Evolutionary conservation across 495 filamentous ascomycete genomes (phyloP).

Genomic region (Podospora pseudocomata): DNA sequence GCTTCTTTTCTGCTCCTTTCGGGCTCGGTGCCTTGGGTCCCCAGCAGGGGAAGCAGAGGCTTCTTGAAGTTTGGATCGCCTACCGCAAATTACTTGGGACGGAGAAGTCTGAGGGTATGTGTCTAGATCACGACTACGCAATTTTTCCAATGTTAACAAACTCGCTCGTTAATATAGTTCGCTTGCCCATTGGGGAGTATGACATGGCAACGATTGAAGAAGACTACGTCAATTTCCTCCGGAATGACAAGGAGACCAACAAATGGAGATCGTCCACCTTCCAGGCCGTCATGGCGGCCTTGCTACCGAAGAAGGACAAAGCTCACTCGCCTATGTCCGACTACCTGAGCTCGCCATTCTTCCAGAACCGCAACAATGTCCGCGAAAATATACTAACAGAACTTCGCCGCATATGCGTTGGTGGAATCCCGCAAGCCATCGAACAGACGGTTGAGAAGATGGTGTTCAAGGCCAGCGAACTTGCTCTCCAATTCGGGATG

Average conservation of each 20-base stretch:
- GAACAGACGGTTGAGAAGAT: neutral
- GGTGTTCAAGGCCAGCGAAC: slow-evolving; percentile 5
- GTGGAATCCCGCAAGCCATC: slow-evolving; percentile 1
- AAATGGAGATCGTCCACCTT: slow-evolving; percentile 32
- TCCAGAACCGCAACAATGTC: slow-evolving; percentile 6
- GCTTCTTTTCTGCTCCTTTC: slow-evolving; percentile 28
- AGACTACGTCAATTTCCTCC: slow-evolving; percentile 16
- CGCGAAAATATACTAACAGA: neutral
- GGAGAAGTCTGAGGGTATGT: neutral
- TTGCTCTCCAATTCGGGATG: slow-evolving; percentile 10
- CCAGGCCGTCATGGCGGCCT: slow-evolving; percentile 22
- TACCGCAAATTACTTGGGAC: slow-evolving; percentile 13
- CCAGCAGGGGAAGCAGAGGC: neutral
- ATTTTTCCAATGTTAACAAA: neutral
- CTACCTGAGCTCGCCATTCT: neutral
- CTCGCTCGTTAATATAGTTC: neutral
- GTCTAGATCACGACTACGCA: neutral
- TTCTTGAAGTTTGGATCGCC: slow-evolving; percentile 15
- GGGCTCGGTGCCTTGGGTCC: slow-evolving; percentile 27
- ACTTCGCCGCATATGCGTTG: neutral
- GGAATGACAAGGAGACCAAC: slow-evolving; percentile 24
- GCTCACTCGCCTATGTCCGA: too few species aligned
- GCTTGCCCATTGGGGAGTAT: neutral
- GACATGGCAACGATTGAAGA: neutral
- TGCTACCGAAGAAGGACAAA: neutral